These are phyloP conservation scores for Planoprotostelium fungivorum DNA, from an alignment of 78 protist genomes.

Conservation along the genomic window DNA sequence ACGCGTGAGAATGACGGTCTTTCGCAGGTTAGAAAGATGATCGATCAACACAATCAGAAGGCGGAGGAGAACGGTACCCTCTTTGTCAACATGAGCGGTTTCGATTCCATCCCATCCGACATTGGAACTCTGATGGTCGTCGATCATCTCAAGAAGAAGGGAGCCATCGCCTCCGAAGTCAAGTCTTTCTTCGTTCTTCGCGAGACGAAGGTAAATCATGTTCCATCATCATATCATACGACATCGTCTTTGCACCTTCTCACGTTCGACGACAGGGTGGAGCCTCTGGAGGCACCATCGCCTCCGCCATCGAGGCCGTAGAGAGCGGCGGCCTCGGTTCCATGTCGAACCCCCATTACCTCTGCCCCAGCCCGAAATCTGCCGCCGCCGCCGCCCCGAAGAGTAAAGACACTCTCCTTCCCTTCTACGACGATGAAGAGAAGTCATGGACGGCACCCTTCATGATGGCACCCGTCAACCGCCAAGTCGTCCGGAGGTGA, in stretches of 20 bases:
- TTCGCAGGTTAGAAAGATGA: background rate
- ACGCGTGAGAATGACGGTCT: background rate
- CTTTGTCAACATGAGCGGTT: background rate
- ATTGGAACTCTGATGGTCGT: background rate
- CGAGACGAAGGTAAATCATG: background rate
- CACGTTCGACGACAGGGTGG: too few relatives aligned
- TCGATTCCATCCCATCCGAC: background rate
- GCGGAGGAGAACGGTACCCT: background rate
- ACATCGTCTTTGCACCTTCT: too few relatives aligned
- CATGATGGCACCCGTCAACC: background rate
- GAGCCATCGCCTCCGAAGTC: background rate
- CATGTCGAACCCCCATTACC: background rate
- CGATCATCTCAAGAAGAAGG: background rate
- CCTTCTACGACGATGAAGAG: background rate
- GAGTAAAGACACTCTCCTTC: background rate
- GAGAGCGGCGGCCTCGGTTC: background rate
- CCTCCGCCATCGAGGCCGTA: background rate
- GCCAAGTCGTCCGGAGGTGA: background rate
- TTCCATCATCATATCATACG: background rate
- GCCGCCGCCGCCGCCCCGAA: background rate
- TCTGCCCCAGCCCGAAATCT: background rate
- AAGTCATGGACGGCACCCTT: background rate
- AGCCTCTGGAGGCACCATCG: background rate
- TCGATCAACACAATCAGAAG: background rate
- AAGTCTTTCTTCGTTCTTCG: background rate